Evolutionary conservation across 2,329 filamentous ascomycete species (phyloP), one percentile per base, ranked within the genome.

Genomic region (Teratosphaeria pseudoeucalypti): DNA sequence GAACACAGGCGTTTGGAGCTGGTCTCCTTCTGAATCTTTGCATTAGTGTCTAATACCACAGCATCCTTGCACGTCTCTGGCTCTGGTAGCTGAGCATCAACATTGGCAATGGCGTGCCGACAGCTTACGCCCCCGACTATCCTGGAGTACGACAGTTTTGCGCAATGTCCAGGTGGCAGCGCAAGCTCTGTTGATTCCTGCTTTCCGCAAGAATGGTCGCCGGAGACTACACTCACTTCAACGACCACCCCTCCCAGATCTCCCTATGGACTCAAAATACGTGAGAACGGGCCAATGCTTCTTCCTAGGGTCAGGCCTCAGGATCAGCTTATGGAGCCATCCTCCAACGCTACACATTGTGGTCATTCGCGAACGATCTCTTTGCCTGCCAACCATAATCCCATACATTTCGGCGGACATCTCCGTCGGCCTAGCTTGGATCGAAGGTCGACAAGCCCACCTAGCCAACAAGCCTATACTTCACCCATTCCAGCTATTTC

Each of bases 101-200:
- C 68, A 62, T 64, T 71, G 19, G 58, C 34, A 57, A 74, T 79
- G 77, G 77, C 73, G 65, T 72, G 70, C 66, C 74, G 76, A 67
- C 75, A 78, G 58, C 69, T 75, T 61, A 79, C 77, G 56, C 77
- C 77, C 34, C 76, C 77, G 39, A 68, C 71, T 43, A 66, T 71
- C 53, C 66, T 73, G 58, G 67, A 66, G 43, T 68, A 63, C 58
- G 62, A 66, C 32, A 62, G 64, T 53, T 56, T 65, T 5, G 34
- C 34, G 55, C 67, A 63, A 56, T 70, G 66, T 64, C 65, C 67
- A 34, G 67, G 65, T 57, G 70, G 69, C 61, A 72, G 69, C 60
- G 69, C 66, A 12, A 68, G 70, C 61, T 70, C 68, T 12, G 58
- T 63, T 49, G 63, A 65, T 12, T 66, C 68, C n/a, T 68, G 61